These are phyloP conservation scores for Xylaria hypoxylon DNA, from an alignment of 2,329 filamentous ascomycete genomes.

Conservation along the genomic window DNA sequence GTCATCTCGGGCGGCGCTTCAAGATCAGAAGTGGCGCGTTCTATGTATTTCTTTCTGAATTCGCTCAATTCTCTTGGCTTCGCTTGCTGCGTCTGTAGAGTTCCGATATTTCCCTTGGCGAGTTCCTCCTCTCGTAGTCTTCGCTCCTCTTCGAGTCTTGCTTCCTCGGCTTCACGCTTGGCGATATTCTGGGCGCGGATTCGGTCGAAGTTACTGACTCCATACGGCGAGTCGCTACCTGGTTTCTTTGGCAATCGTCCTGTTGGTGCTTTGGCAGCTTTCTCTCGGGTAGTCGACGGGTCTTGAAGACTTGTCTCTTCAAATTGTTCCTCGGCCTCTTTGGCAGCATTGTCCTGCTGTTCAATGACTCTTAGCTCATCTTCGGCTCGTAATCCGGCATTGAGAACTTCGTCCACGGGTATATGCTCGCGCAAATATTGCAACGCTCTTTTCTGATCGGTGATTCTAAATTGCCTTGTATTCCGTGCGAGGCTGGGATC, in stretches of 20 bases:
- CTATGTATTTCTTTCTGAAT: constrained; percentile 56
- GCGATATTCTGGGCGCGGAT: constrained; percentile 67
- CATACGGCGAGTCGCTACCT: constrained; percentile 64
- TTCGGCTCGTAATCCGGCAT: constrained; percentile 71
- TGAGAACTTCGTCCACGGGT: constrained; percentile 70
- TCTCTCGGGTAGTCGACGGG: constrained; percentile 32
- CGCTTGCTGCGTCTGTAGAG: constrained; percentile 55
- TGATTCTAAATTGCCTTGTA: constrained; percentile 58
- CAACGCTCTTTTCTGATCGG: constrained; percentile 61
- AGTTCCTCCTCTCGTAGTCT: constrained; percentile 57
- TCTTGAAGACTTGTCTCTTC: constrained; percentile 31
- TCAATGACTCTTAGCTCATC: constrained; percentile 70
- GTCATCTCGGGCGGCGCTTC: constrained; percentile 64
- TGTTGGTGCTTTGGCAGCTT: constrained; percentile 33
- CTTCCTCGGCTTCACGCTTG: constrained; percentile 61
- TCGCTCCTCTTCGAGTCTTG: constrained; percentile 57
- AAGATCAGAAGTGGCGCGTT: constrained; percentile 62
- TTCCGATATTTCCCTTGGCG: constrained; percentile 53
- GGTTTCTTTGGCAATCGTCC: constrained; percentile 49
- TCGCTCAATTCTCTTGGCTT: constrained; percentile 54
- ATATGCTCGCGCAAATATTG: constrained; percentile 66
- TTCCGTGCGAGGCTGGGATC: constrained; percentile 65
- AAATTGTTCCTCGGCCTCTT: constrained; percentile 42
- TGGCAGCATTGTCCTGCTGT: constrained; percentile 41
- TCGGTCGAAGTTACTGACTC: constrained; percentile 66